Evolutionary conservation across 1,284 basidiomycete species (phyloP), one percentile per base, ranked within the genome.

Genomic region (Phenoliferia sp.): DNA sequence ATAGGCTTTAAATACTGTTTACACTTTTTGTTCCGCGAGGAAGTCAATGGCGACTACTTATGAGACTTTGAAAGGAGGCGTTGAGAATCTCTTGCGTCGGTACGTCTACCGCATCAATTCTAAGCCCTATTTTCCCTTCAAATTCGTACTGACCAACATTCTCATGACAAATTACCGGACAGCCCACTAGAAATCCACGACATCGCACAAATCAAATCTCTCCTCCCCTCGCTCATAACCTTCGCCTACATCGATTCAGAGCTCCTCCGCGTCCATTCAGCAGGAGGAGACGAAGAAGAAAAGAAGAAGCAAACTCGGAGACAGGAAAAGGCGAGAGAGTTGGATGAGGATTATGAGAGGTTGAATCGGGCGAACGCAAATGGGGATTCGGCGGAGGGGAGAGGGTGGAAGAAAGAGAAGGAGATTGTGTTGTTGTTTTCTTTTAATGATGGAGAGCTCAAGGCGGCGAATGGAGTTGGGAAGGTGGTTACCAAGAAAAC

Each of bases 191-290:
- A 92, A 69, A 81, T 94, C 22, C 78, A 82, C 35, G 86, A 87
- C 73, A 86, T 95, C 31, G 89, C 92, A 3, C 89, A 94, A 79
- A 83, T 95, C 69, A 94, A 94, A 88, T 92, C 90, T 1, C 83
- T 95, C 10, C 82, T 94, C 31, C 92, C 92, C 1, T 86, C 90
- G 68, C 81, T 92, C 50, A 83, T 95, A 72, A 86, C 84, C 59
- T 94, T 95, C 74, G 88, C 89, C 19, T 94, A 94, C 76, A 87
- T 90, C 69, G 86, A 90, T 56, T 80, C 81, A 50, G 83, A 85
- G 59, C 84, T 89, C 62, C 77, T 91, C 15, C 84, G 84, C 62
- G 82, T 88, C 55, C 84, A 89, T 63, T 82, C 83, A 69, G 58
- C 61, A 3, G 66, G 65, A 2, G 35, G 34, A 26, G 68, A 71